Evolutionary conservation across 345 rosid species (phyloP), one percentile per base, ranked within the genome.

Genomic region (Citrus inodora): DNA sequence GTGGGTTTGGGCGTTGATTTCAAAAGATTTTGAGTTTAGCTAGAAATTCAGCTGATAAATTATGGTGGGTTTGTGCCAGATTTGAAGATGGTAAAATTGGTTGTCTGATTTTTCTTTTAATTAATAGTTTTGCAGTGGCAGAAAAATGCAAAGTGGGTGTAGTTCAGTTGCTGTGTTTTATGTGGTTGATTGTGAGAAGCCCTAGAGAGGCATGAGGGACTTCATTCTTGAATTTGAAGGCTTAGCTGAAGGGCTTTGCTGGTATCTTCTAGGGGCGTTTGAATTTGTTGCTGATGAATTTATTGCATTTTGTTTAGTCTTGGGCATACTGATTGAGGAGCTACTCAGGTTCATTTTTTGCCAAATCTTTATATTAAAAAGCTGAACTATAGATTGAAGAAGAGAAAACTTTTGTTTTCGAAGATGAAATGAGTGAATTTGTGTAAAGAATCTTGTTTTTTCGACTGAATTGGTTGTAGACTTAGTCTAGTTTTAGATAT

Each of bases 161-260:
- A 62, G 10, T 55, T 53, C 14, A 16, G 17, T 64, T 22, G 37
- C 73, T 73, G 22, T 68, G 56, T 59, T 74, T 17, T 16, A 56
- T 71, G 46, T 68, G 25, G 65, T 9, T 67, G 67, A 38, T 66
- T 33, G 73, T 33, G 70, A 51, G 58, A 53, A 58, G 60, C 67
- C 69, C 75, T 69, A 60, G 79, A 55, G 21, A 79, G 86, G 80
- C 24, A 76, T 79, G 89, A 84, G 73, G 77, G 85, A 79, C 77
- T 69, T 81, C 77, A 74, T 82, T 73, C 58, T 85, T 22, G 76
- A 82, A 53, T 82, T 81, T 63, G 84, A 76, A 67, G 67, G 72
- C 75, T 73, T 86, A 21, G 86, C 81, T 25, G 82, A 80, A 82
- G 82, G 56, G 27, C 48, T 84, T 65, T 73, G 58, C 55, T 87